Evolutionary conservation across 1,139 yeast species (phyloP), one percentile per base, ranked within the genome.

Genomic region (Ogataea hybrid): DNA sequence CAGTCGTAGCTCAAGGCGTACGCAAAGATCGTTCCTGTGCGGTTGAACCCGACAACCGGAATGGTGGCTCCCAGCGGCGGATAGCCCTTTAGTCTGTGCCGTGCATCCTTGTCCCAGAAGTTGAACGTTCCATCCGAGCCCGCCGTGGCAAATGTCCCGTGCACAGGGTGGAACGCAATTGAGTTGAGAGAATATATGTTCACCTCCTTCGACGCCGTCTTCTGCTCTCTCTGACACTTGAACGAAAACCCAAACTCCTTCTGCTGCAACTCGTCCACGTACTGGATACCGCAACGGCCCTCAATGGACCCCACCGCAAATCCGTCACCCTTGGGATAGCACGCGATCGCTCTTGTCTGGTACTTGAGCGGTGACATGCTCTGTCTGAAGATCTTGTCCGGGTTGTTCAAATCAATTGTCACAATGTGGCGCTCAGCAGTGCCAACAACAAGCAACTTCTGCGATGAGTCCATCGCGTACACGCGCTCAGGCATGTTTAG

Each of bases 261-360:
- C 58, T 87, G 95, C 57, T 84, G 87, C 38, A 73, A 73, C 31
- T 88, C 96, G 54, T 87, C 95, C 42, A 92, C 79, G 63, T 90
- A 92, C 59, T 89, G 96, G 56, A 94, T 83, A n/a, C 96, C 96
- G 66, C 97, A 89, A 53, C 99, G 75, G 20, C 98, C 98, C 67
- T 92, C 99, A 39, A 92, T 80, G 3, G 96, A 84, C 5, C 96
- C 97, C 39, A 92, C 68, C 1, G 96, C 97, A 63, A 77, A 94
- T 6, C 97, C 97, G 56, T 86, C 84, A 9, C 95, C 97, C 50
- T 81, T 82, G 7, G 90, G 90, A 62, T 84, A 87, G 61, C 98
- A 92, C 14, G 86, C 70, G 3, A 94, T 73, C 3, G 83, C 70
- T 49, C 96, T 73, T 0, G 97, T 89, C 67, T 90, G 97, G 80